Evolutionary conservation across 129 eudicot species (phyloP).

Genomic region (Pittosporum tobira): DNA sequence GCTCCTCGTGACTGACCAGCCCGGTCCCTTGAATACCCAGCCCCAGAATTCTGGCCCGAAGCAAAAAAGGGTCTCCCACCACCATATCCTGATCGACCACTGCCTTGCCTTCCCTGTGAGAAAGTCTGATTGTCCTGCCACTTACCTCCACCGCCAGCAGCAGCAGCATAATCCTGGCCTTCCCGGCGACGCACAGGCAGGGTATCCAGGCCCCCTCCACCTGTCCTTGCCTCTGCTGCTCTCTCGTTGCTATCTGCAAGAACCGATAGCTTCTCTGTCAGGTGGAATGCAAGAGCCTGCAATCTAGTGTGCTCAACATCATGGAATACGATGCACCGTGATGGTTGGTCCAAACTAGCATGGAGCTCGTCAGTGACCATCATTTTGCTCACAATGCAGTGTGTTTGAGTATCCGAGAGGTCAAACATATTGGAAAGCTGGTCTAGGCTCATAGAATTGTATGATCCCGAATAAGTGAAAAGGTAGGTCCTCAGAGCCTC

Average conservation of each 20-base stretch:
- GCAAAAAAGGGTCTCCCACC: constrained; percentile 30
- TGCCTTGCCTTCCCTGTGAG: constrained; percentile 46
- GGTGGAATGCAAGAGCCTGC: constrained; percentile 69
- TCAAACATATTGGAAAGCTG: constrained; percentile 84
- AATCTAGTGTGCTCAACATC: constrained; percentile 69
- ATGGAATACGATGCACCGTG: constrained; percentile 70
- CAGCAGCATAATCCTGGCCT: constrained; percentile 72
- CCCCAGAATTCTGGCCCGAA: constrained; percentile 27
- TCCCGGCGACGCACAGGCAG: constrained; percentile 62
- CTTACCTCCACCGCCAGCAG: constrained; percentile 28
- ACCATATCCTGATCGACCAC: constrained; percentile 40
- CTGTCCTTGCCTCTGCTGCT: constrained; percentile 55
- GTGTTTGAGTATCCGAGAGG: constrained; percentile 54
- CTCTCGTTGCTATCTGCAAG: constrained; percentile 81
- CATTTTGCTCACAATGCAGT: constrained; percentile 71
- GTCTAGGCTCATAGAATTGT: constrained; percentile 55
- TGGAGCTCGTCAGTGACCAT: constrained; percentile 81
- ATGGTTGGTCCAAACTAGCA: constrained; percentile 85
- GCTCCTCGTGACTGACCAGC: constrained; percentile 26
- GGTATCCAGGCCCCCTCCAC: constrained; percentile 64
- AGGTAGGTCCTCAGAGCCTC: constrained; percentile 81
- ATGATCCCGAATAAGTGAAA: constrained; percentile 51
- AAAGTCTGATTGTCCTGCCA: constrained; percentile 59
- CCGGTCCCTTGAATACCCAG: constrained; percentile 40
- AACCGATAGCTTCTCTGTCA: constrained; percentile 65